Percentiles rank a stretch among this genome's conserved stretches.
Evolutionary conservation across 1,284 basidiomycete genomes (phyloP).

Genomic region (Melampsora abietis-canadensis): DNA sequence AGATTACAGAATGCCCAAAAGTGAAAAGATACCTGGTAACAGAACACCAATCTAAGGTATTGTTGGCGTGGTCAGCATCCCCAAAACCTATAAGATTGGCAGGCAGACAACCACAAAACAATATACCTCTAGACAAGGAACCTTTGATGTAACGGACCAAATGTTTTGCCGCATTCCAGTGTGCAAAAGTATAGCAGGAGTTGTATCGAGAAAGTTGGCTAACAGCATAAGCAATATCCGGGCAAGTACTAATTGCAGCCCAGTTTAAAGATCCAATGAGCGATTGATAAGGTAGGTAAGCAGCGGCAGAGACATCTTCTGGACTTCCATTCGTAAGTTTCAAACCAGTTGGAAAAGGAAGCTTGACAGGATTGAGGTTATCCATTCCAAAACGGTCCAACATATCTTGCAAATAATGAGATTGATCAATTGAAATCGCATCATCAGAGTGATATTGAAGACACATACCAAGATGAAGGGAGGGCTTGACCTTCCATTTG

Average conservation of each 20-base stretch:
- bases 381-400: not conserved
- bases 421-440: not conserved
- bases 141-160: not conserved
- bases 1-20: not conserved
- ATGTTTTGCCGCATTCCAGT: slow-evolving; percentile 1
- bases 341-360: not conserved
- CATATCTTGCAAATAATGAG: not conserved
- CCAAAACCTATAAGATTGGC: not conserved
- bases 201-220: not conserved
- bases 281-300: not conserved
- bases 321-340: no score
- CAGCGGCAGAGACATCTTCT: not conserved
- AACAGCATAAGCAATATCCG: no score
- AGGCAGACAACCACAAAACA: not conserved
- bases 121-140: not conserved
- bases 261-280: not conserved
- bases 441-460: not conserved
- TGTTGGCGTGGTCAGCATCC: not conserved
- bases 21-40: not conserved
- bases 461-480: not conserved
- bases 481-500: not conserved
- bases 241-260: not conserved
- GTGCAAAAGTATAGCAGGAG: not conserved
- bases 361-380: not conserved
- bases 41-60: not conserved